These are phyloP conservation scores for Rhizophagus clarus DNA, from an alignment of 192 early-diverging fungal species.

Conservation along the genomic window DNA sequence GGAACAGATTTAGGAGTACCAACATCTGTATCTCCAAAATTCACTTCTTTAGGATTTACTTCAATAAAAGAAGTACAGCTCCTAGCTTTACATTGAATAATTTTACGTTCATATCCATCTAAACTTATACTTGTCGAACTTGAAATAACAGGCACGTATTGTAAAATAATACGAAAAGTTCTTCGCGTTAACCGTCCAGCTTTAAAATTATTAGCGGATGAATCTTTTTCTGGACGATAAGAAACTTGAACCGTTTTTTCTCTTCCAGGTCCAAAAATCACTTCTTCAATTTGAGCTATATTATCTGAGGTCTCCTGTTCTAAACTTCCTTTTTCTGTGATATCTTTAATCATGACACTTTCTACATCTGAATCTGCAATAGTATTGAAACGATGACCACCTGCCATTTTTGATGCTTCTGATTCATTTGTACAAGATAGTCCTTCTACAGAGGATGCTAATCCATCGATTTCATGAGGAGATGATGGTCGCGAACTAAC, in stretches of 20 bases:
- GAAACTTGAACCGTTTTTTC: constrained; percentile 83
- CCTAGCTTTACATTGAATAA: constrained; percentile 86
- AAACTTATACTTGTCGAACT: constrained; percentile 19
- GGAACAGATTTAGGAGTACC: constrained; percentile 87
- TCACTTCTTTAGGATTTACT: constrained; percentile 77
- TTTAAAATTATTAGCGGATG: constrained; percentile 61
- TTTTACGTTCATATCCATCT: constrained; percentile 60
- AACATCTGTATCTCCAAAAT: constrained; percentile 97
- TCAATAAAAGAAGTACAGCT: constrained; percentile 93
- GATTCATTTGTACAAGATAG: neutral
- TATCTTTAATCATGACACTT: neutral
- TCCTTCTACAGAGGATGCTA: constrained; percentile 2
- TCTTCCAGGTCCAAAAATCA: constrained; percentile 79
- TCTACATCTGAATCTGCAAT: constrained; percentile 18
- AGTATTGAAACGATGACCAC: neutral
- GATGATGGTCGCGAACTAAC: constrained; percentile 53
- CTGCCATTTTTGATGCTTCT: constrained; percentile 6
- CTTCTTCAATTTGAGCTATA: constrained; percentile 79
- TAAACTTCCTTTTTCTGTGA: neutral
- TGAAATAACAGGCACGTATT: constrained; percentile 51
- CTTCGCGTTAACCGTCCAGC: constrained; percentile 71
- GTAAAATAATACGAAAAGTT: constrained; percentile 71
- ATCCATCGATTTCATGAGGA: constrained; percentile 38
- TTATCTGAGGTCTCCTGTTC: neutral
- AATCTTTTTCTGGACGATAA: constrained; percentile 71